Percentiles rank a stretch among this genome's conserved stretches.
Evolutionary conservation across 2,329 filamentous ascomycete genomes (phyloP).

Genomic region (Colletotrichum trifolii): DNA sequence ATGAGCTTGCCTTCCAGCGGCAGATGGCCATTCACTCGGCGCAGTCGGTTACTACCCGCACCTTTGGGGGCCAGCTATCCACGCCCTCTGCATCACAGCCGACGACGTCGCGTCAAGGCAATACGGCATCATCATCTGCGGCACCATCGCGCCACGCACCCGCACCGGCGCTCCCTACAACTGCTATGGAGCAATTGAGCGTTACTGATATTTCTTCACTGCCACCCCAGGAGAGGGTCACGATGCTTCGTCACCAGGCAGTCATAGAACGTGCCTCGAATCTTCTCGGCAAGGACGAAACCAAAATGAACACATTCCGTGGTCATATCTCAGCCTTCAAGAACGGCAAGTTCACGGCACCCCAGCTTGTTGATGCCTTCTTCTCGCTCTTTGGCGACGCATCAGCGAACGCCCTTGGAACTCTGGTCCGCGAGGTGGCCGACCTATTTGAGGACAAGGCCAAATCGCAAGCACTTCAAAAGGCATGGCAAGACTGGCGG

Average conservation of each 20-base stretch:
- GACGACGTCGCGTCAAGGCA: slow-evolving; percentile 40
- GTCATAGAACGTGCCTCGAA: slow-evolving; percentile 88
- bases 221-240: slow-evolving; percentile 83
- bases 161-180: slow-evolving; percentile 38
- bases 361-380: slow-evolving; percentile 85
- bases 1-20: slow-evolving; percentile 90
- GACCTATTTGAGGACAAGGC: slow-evolving; percentile 88
- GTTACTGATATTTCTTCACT: slow-evolving; percentile 63
- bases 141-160: slow-evolving; percentile 27
- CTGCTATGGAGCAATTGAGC: slow-evolving; percentile 62
- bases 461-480: slow-evolving; percentile 79
- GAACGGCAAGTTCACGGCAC: slow-evolving; percentile 73
- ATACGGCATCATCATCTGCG: slow-evolving; percentile 10
- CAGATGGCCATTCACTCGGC: slow-evolving; percentile 92
- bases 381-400: slow-evolving; percentile 86
- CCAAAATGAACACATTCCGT: slow-evolving; percentile 83
- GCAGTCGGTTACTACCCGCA: slow-evolving; percentile 81
- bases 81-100: slow-evolving; percentile 50
- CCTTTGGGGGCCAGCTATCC: slow-evolving; percentile 88
- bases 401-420: slow-evolving; percentile 83
- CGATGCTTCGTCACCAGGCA: slow-evolving; percentile 80
- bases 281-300: slow-evolving; percentile 80
- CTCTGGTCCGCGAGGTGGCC: slow-evolving; percentile 88
- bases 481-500: slow-evolving; percentile 94
- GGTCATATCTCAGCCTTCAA: slow-evolving; percentile 82